Percentiles rank a stretch among this genome's conserved stretches.
Conservation (phyloP, 2,329 filamentous ascomycete species). For the Xylariaceae sp. region DNA sequence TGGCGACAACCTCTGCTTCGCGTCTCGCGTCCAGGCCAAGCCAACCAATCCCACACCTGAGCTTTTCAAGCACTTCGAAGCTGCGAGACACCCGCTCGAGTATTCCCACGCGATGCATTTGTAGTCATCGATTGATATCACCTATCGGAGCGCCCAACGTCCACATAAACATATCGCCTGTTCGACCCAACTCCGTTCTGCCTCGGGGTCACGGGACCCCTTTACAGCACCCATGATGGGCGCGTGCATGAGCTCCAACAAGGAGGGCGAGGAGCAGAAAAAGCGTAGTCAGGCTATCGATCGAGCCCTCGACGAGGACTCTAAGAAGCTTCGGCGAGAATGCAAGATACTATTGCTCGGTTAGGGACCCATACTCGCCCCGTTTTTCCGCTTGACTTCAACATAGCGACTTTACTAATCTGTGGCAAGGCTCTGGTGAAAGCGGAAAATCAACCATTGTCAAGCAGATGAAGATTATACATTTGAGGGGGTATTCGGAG, state of each 20-base stretch:
- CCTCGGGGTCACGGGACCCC: conserved; percentile 14
- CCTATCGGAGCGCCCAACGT: conserved; percentile 6
- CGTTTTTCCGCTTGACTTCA: background rate
- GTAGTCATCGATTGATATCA: conserved; percentile 13
- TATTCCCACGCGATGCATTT: conserved; percentile 14
- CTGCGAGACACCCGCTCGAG: conserved; percentile 1
- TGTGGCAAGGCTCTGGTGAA: conserved; percentile 74
- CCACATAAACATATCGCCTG: conserved; percentile 2
- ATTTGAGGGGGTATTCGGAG: conserved; percentile 93
- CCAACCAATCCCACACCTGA: conserved; percentile 6
- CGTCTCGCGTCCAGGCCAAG: too few species aligned
- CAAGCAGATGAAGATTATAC: conserved; percentile 99
- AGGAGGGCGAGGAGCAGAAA: conserved; percentile 86
- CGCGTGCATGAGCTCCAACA: conserved; percentile 83
- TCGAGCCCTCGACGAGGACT: conserved; percentile 89
- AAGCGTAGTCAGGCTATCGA: conserved; percentile 97
- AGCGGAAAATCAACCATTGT: conserved; percentile 99
- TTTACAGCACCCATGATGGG: conserved; percentile 60
- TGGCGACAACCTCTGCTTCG: background rate
- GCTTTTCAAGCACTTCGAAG: background rate
- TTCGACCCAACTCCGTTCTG: conserved; percentile 3
- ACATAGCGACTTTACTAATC: conserved; percentile 16
- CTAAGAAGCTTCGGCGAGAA: conserved; percentile 85
- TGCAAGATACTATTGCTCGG: conserved; percentile 97
- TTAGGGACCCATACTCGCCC: conserved; percentile 40